Conservation (phyloP, 306 rosid species). For the Canavalia ensiformis region DNA sequence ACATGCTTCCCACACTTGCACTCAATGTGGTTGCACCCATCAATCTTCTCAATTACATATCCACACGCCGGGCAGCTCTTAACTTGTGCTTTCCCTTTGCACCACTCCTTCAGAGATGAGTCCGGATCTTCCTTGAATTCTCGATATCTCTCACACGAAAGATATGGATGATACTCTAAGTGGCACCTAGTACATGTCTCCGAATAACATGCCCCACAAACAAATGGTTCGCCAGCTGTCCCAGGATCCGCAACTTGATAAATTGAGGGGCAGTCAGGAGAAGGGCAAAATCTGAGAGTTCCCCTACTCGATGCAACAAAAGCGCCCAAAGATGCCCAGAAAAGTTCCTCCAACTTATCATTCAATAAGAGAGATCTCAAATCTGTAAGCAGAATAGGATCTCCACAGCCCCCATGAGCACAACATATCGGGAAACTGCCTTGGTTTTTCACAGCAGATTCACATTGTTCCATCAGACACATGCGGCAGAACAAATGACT, state of each 20-base stretch:
- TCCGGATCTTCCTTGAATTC: conserved; percentile 90
- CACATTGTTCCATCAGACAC: conserved; percentile 88
- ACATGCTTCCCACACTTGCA: conserved; percentile 91
- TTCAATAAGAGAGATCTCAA: conserved; percentile 61
- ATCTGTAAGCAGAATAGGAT: conserved; percentile 67
- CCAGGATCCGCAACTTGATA: conserved; percentile 69
- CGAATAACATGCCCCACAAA: conserved; percentile 84
- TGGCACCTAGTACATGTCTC: conserved; percentile 92
- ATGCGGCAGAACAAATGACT: conserved; percentile 69
- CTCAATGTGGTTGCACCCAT: conserved; percentile 93
- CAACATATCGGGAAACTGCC: conserved; percentile 83
- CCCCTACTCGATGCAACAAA: conserved; percentile 73
- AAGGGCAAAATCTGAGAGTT: conserved; percentile 79
- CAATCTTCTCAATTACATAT: conserved; percentile 78
- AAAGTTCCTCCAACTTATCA: conserved; percentile 89
- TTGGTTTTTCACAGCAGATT: conserved; percentile 80
- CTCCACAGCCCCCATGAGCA: conserved; percentile 61
- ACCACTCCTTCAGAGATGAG: conserved; percentile 81
- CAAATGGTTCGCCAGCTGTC: conserved; percentile 66
- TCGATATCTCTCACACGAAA: conserved; percentile 78
- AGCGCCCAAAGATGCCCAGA: conserved; percentile 86
- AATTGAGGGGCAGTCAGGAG: conserved; percentile 92
- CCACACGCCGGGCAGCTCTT: conserved; percentile 79
- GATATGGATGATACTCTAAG: conserved; percentile 83
- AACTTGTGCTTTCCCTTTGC: conserved; percentile 79